Percentiles rank a stretch among this genome's conserved stretches.
Conservation (phyloP, 2,329 filamentous ascomycete species). For the Aspergillus sp. region DNA sequence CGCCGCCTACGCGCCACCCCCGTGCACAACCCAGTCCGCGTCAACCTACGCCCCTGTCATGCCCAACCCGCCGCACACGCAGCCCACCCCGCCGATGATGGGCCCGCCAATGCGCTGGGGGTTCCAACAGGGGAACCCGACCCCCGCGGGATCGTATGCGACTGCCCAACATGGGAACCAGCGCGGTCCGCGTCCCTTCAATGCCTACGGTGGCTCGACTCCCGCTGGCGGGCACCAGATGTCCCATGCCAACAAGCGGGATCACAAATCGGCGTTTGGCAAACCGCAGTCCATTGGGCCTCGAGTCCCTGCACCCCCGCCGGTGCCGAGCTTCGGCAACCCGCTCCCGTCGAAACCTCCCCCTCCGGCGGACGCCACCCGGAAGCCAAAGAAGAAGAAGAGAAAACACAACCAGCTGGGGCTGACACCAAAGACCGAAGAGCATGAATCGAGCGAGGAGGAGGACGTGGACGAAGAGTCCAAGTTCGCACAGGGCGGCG, state of each 20-base stretch:
- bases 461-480: conserved; percentile 47
- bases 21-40: conserved; percentile 20
- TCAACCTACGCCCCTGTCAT: conserved; percentile 18
- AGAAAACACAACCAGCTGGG: conserved; percentile 49
- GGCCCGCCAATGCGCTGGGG: conserved; percentile 57
- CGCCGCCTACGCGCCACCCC: conserved; percentile 16
- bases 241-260: conserved; percentile 34
- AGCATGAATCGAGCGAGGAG: conserved; percentile 47
- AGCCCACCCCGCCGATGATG: conserved; percentile 44
- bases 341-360: conserved; percentile 45
- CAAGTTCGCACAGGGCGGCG: conserved; percentile 32
- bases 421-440: conserved; percentile 45
- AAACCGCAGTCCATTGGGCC: conserved; percentile 31
- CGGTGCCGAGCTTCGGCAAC: conserved; percentile 45
- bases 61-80: conserved; percentile 22
- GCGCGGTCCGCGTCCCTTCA: conserved; percentile 23
- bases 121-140: conserved; percentile 49
- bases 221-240: conserved; percentile 15
- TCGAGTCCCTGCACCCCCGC: conserved; percentile 39
- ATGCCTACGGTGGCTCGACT: conserved; percentile 21
- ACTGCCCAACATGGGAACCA: conserved; percentile 30
- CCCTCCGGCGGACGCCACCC: conserved; percentile 30
- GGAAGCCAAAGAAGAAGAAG: conserved; percentile 42
- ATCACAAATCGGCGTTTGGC: conserved; percentile 37
- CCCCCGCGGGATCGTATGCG: conserved; percentile 50